A percentile compares a stretch with the other conserved stretches of the same genome.
These are phyloP conservation scores for Neltuma alba DNA, from an alignment of 306 rosid species.

Conservation along the genomic window DNA sequence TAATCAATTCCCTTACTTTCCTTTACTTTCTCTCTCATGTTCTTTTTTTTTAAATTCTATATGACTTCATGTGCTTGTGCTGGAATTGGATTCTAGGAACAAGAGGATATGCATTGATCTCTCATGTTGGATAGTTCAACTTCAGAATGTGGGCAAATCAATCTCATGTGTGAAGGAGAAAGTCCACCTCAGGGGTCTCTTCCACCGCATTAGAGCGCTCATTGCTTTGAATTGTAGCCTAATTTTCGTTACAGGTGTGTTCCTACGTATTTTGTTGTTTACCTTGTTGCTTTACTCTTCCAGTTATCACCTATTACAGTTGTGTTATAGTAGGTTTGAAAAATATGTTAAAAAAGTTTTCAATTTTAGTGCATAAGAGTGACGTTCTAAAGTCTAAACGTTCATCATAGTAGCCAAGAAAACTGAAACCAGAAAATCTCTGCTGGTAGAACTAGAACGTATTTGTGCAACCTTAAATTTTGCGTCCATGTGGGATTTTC, in stretches of 20 bases:
- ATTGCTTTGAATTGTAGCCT: slow-evolving; percentile 75
- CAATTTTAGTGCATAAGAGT: neutral
- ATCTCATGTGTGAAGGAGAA: slow-evolving; percentile 56
- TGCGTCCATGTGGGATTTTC: neutral
- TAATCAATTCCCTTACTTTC: slow-evolving; percentile 30
- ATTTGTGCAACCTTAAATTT: neutral
- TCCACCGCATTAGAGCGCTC: slow-evolving; percentile 83
- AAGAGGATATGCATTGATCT: slow-evolving; percentile 84
- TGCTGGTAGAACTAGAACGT: neutral
- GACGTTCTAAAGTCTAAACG: neutral
- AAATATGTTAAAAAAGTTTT: neutral
- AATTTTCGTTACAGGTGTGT: slow-evolving; percentile 67
- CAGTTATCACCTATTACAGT: neutral
- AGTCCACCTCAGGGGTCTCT: slow-evolving; percentile 66
- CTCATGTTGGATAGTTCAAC: slow-evolving; percentile 88
- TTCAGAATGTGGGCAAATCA: slow-evolving; percentile 66
- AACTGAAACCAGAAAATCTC: slow-evolving; percentile 7
- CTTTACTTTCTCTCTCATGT: neutral
- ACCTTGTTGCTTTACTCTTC: neutral
- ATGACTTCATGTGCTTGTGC: slow-evolving; percentile 17
- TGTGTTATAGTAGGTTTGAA: neutral
- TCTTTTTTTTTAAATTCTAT: neutral
- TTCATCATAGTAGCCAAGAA: neutral
- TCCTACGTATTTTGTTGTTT: neutral
- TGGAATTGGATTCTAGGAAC: slow-evolving; percentile 59